Percentiles rank a stretch among this genome's conserved stretches.
Conservation (phyloP, 805 yeast genomes). For the Kluyveromyces nonfermentans region DNA sequence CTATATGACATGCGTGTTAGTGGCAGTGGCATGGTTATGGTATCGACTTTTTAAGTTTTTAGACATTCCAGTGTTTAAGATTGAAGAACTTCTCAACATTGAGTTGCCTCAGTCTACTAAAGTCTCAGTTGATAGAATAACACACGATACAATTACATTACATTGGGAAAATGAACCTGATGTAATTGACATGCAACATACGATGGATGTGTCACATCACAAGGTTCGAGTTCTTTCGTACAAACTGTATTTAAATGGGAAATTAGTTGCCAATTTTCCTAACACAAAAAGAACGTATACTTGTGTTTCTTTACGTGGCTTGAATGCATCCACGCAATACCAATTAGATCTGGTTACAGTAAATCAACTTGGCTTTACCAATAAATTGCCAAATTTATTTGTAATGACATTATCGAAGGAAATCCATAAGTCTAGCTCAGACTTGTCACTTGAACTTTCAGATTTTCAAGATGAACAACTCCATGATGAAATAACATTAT, state of each 20-base stretch:
- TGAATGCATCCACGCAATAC: slow-evolving; percentile 20
- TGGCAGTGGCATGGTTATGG: slow-evolving; percentile 19
- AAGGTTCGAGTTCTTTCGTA: slow-evolving; percentile 7
- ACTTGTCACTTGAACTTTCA: not conserved
- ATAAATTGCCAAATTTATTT: slow-evolving; percentile 24
- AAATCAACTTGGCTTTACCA: slow-evolving; percentile 27
- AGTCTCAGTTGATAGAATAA: slow-evolving; percentile 27
- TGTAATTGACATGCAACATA: slow-evolving; percentile 5
- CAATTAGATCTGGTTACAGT: slow-evolving; percentile 28
- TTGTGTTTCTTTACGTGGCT: slow-evolving; percentile 23
- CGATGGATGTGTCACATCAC: slow-evolving; percentile 16
- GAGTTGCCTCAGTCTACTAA: slow-evolving; percentile 27
- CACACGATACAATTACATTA: slow-evolving; percentile 20
- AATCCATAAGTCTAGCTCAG: not conserved
- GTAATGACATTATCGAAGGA: slow-evolving; percentile 20
- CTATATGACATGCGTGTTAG: slow-evolving; percentile 6
- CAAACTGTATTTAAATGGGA: slow-evolving; percentile 23
- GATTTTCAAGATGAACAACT: not conserved
- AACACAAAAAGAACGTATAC: slow-evolving; percentile 25
- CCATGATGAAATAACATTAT: not conserved
- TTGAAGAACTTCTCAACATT: slow-evolving; percentile 22
- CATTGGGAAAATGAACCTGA: slow-evolving; percentile 30
- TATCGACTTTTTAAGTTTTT: slow-evolving; percentile 22
- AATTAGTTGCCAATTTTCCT: slow-evolving; percentile 24
- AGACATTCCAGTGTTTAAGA: slow-evolving; percentile 22